phyloP scores from a whole-genome alignment of 1,284 basidiomycete species.

The Gymnopus androsaceus region DNA sequence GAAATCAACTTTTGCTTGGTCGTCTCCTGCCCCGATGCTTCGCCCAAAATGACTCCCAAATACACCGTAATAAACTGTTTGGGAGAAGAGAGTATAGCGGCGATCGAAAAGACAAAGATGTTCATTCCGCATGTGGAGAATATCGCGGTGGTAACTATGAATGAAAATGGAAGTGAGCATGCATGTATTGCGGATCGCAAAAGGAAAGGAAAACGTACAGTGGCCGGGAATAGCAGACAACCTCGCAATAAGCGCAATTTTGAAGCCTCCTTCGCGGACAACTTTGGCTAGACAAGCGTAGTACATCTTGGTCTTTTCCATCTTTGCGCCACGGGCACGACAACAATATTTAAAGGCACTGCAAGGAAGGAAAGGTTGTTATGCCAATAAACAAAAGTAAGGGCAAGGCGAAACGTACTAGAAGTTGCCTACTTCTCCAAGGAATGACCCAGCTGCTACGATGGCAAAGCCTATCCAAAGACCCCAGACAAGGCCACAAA shows the following conservation, averaged over 20 bases:
- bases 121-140: constrained; percentile 70
- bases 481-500: constrained; percentile 19
- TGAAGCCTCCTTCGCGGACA: constrained; percentile 70
- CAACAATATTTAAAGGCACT: constrained; percentile 51
- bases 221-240: constrained; percentile 67
- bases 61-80: constrained; percentile 65
- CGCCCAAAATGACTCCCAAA: constrained; percentile 26
- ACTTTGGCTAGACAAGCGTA: constrained; percentile 49
- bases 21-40: constrained; percentile 39
- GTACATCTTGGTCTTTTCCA: constrained; percentile 60
- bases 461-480: constrained; percentile 17
- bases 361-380: constrained; percentile 20
- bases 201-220: constrained; percentile 35
- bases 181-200: not conserved
- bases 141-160: constrained; percentile 56
- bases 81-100: constrained; percentile 62
- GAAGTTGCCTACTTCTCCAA: constrained; percentile 55
- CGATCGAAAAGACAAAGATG: constrained; percentile 57
- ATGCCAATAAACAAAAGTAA: not conserved
- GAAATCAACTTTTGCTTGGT: constrained; percentile 61
- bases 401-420: constrained; percentile 35
- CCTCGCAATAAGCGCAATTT: constrained; percentile 58
- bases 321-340: constrained; percentile 49
- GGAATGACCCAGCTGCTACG: constrained; percentile 43
- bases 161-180: not conserved